Percentiles rank a stretch among this genome's conserved stretches.
These are phyloP conservation scores for Pseudogymnoascus sp. DNA, from an alignment of 2,329 filamentous ascomycete genomes.

Conservation along the genomic window DNA sequence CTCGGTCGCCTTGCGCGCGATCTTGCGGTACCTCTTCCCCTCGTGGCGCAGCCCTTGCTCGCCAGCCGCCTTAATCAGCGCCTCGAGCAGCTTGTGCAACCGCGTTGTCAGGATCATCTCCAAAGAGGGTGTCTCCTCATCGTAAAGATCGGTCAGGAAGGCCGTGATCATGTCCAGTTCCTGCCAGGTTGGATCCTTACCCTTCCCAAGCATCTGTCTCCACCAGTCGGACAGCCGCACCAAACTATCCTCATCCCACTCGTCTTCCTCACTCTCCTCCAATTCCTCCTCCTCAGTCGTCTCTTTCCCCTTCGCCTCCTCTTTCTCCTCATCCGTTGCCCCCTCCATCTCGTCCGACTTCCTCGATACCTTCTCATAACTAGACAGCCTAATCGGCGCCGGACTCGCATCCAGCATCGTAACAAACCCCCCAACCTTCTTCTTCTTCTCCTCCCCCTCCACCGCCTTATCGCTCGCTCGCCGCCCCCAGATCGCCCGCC, in stretches of 20 bases:
- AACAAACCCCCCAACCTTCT: background rate
- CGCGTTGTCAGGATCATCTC: conserved; percentile 13
- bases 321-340: no score
- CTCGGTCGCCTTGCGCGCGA: conserved; percentile 11
- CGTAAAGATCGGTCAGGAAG: background rate
- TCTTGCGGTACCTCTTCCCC: background rate
- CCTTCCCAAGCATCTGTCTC: conserved; percentile 4
- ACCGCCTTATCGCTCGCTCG: background rate
- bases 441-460: background rate
- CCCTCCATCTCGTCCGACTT: background rate
- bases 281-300: background rate
- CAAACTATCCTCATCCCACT: conserved; percentile 7
- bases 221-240: background rate
- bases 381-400: background rate
- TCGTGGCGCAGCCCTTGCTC: background rate
- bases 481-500: background rate
- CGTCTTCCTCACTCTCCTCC: background rate
- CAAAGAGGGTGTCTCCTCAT: background rate
- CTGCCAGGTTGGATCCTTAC: background rate
- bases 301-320: background rate
- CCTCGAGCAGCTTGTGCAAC: conserved; percentile 18
- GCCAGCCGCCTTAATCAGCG: conserved; percentile 9
- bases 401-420: background rate
- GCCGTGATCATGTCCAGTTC: background rate
- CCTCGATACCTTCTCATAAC: background rate